A percentile compares a stretch with the other conserved stretches of the same genome.
Conservation (phyloP, 108 stramenopile species). For the Fragilaria crotonensis region DNA sequence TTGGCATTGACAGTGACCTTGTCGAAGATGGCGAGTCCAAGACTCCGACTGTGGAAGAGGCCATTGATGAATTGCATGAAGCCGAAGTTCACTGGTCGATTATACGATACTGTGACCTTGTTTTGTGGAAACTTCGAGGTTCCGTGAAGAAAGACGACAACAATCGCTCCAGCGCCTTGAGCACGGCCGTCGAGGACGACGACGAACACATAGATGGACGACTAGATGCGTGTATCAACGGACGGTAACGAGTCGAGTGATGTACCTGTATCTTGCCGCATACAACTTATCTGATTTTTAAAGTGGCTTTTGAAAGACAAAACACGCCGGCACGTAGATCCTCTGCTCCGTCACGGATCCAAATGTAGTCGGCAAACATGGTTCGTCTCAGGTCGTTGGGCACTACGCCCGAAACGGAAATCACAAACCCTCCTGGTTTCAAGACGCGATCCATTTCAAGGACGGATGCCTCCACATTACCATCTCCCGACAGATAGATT, state of each 20-base stretch:
- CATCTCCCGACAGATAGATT: constrained; percentile 70
- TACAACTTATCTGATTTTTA: too few species aligned
- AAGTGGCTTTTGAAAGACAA: constrained; percentile 34
- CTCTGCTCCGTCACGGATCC: constrained; percentile 64
- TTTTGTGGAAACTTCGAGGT: too few species aligned
- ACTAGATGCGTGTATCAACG: too few species aligned
- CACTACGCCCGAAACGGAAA: constrained; percentile 68
- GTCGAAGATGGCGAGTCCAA: background rate
- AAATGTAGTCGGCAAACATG: constrained; percentile 50
- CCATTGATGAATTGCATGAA: background rate
- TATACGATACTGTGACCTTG: background rate
- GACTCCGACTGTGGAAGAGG: background rate
- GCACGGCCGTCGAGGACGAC: too few species aligned
- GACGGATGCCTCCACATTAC: constrained; percentile 47
- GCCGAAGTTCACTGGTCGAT: background rate
- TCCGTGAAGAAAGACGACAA: too few species aligned
- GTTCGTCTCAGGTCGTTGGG: constrained; percentile 44
- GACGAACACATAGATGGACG: too few species aligned
- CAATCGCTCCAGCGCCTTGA: too few species aligned
- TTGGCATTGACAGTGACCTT: too few species aligned
- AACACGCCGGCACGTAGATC: constrained; percentile 76
- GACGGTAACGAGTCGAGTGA: too few species aligned
- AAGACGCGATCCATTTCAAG: constrained; percentile 49
- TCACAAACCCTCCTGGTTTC: constrained; percentile 38
- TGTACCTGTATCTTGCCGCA: too few species aligned